phyloP scores from a whole-genome alignment of 129 eudicot genomes.

The Tagetes erecta region DNA sequence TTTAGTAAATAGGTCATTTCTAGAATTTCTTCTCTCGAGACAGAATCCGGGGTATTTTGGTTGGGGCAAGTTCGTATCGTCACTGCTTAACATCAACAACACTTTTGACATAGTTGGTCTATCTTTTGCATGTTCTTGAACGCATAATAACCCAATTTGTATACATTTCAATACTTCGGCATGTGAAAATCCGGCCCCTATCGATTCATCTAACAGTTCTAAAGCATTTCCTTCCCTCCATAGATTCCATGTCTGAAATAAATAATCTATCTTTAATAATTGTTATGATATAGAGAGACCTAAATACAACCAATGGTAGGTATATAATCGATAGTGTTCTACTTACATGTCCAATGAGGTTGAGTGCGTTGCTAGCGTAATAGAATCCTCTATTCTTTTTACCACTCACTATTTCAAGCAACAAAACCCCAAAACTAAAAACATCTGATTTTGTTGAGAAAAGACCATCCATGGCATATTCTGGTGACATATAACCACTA shows the following conservation, averaged over 20 bases:
- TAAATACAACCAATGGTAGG: too few species aligned
- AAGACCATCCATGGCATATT: slow-evolving; percentile 80
- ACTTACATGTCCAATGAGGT: slow-evolving; percentile 91
- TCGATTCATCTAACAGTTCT: slow-evolving; percentile 54
- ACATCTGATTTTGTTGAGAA: slow-evolving; percentile 81
- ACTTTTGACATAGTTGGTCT: slow-evolving; percentile 80
- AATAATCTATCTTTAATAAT: neutral
- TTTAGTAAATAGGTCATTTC: slow-evolving; percentile 54
- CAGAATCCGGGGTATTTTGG: slow-evolving; percentile 77
- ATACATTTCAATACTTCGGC: slow-evolving; percentile 70
- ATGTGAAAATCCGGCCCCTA: slow-evolving; percentile 41
- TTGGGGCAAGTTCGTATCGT: slow-evolving; percentile 46
- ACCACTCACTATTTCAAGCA: slow-evolving; percentile 62
- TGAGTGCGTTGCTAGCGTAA: slow-evolving; percentile 52
- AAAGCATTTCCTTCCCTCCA: slow-evolving; percentile 72
- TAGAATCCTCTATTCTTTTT: slow-evolving; percentile 67
- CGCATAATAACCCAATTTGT: slow-evolving; percentile 83
- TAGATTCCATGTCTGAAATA: slow-evolving; percentile 66
- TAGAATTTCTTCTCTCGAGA: slow-evolving; percentile 51
- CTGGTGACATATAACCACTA: slow-evolving; percentile 91
- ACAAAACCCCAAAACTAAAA: slow-evolving; percentile 74
- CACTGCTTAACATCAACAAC: slow-evolving; percentile 67
- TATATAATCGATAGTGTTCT: neutral
- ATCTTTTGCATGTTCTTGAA: slow-evolving; percentile 80
- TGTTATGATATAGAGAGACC: neutral